Evolutionary conservation across 208 protist species (phyloP).

Genomic region (Blastocrithidia nonstop): DNA sequence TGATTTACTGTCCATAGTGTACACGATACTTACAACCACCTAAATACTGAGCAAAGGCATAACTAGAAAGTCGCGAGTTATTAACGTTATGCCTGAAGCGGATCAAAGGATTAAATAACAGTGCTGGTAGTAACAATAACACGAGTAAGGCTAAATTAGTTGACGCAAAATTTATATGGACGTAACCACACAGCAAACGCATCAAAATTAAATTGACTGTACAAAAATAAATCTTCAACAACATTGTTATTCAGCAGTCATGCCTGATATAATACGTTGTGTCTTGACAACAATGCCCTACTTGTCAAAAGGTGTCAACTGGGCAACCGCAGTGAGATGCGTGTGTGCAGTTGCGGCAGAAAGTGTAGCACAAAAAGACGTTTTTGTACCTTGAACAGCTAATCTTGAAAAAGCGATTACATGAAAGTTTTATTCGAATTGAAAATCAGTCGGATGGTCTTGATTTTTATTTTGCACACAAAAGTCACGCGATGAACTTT

Average conservation of each 20-base stretch:
- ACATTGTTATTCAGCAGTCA: slow-evolving; percentile 94
- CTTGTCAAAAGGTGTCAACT: slow-evolving; percentile 92
- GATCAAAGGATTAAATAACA: slow-evolving; percentile 88
- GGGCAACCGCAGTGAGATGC: slow-evolving; percentile 96
- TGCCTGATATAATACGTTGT: slow-evolving; percentile 97
- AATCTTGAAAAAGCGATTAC: slow-evolving; percentile 95
- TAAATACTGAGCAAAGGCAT: slow-evolving; percentile 89
- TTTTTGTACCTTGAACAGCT: slow-evolving; percentile 98
- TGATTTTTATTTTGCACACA: slow-evolving; percentile 97
- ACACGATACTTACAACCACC: slow-evolving; percentile 94
- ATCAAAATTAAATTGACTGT: slow-evolving; percentile 97
- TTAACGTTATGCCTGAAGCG: slow-evolving; percentile 95
- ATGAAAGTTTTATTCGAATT: slow-evolving; percentile 92
- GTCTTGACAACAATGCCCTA: slow-evolving; percentile 91
- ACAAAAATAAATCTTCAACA: slow-evolving; percentile 95
- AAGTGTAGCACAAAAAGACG: slow-evolving; percentile 97
- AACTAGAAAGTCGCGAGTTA: slow-evolving; percentile 96
- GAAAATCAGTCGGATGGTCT: slow-evolving; percentile 92
- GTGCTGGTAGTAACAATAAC: slow-evolving; percentile 84
- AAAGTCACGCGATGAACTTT: slow-evolving; percentile 93
- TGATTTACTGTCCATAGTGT: slow-evolving; percentile 91
- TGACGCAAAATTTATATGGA: slow-evolving; percentile 98
- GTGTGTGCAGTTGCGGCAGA: slow-evolving; percentile 97
- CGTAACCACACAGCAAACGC: slow-evolving; percentile 97
- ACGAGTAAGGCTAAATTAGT: slow-evolving; percentile 93